Base-by-base conservation (phyloP, 129 eudicot genomes). In the Lactuca saligna region DNA sequence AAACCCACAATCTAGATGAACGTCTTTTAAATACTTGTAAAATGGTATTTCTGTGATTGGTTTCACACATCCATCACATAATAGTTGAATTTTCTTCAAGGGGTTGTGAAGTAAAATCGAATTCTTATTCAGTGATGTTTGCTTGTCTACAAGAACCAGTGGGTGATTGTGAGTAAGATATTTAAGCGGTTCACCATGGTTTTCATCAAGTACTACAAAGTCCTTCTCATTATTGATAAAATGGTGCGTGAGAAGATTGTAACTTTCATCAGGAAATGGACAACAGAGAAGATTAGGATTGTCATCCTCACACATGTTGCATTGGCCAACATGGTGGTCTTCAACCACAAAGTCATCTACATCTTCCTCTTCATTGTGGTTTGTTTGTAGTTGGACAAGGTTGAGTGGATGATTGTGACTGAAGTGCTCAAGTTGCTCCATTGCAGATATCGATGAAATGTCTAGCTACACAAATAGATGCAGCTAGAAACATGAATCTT, bases 21-120 rank as follows among this genome's bases (percentile, higher is more conserved):
- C 20, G 31, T 42, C 50, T 17, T 38, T 13, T 4, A 14, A 8
- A 17, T 65, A 69, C 55, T 10, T 69, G 56, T 69, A 69, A 57
- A 69, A 57, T 2, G 65, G 73, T 6, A 39, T n/a, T 8, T 20
- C 12, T 8, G 15, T 57, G 58, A 69, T 56, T 13, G 74, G 74
- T 57, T 17, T 69, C 58, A 69, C 41, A n/a, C 74, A 69, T 56
- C 65, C 74, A 2, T 57, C 32, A 41, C 65, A 69, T 56, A 69
- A 34, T 41, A 55, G 39, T 68, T 68, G 57, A 38, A 7, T 37
- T 39, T 59, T 68, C 32, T 55, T 68, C 64, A 68, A 17, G 65
- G 49, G 65, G 44, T 38, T 38, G 44, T 38, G 44, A 38, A 38
- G 44, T 38, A 38, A 38, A 38, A 38, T 8, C 8, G 8, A 38